A percentile compares a stretch with the other conserved stretches of the same genome.
Evolutionary conservation across 2,329 filamentous ascomycete genomes (phyloP).

Genomic region (Exophiala oligosperma): DNA sequence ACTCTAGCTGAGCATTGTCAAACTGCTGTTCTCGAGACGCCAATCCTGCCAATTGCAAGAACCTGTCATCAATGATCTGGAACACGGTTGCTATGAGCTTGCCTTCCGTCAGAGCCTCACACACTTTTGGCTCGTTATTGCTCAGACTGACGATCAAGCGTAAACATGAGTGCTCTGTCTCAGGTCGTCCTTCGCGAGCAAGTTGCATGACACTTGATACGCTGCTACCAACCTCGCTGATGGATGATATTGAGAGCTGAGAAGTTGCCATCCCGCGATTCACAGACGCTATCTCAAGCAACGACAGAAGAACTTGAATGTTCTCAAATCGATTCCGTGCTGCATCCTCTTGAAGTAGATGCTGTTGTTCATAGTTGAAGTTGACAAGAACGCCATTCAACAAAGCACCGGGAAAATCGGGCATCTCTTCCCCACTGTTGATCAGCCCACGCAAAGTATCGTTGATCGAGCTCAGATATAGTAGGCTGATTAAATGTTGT

Average conservation of each 20-base stretch:
- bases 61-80: slow-evolving; percentile 34
- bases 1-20: slow-evolving; percentile 64
- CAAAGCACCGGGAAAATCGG: slow-evolving; percentile 5
- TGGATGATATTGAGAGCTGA: not conserved
- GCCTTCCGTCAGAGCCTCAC: slow-evolving; percentile 62
- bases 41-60: slow-evolving; percentile 33
- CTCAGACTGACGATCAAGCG: slow-evolving; percentile 81
- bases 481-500: not conserved
- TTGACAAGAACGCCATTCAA: slow-evolving; percentile 11
- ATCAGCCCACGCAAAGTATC: slow-evolving; percentile 21
- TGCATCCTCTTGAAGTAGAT: not conserved
- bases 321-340: slow-evolving; percentile 2
- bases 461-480: slow-evolving; percentile 24
- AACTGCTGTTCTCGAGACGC: slow-evolving; percentile 31
- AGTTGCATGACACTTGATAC: slow-evolving; percentile 15
- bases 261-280: slow-evolving; percentile 8
- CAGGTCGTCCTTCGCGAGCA: slow-evolving; percentile 12
- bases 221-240: slow-evolving; percentile 16
- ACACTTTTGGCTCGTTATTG: slow-evolving; percentile 73
- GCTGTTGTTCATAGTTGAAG: slow-evolving; percentile 6
- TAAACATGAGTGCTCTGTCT: slow-evolving; percentile 47
- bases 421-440: slow-evolving; percentile 14
- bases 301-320: slow-evolving; percentile 17
- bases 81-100: slow-evolving; percentile 40
- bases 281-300: slow-evolving; percentile 19